A percentile compares a stretch with the other conserved stretches of the same genome.
These are phyloP conservation scores for Centella asiatica DNA, from an alignment of 129 eudicot genomes.

Conservation along the genomic window DNA sequence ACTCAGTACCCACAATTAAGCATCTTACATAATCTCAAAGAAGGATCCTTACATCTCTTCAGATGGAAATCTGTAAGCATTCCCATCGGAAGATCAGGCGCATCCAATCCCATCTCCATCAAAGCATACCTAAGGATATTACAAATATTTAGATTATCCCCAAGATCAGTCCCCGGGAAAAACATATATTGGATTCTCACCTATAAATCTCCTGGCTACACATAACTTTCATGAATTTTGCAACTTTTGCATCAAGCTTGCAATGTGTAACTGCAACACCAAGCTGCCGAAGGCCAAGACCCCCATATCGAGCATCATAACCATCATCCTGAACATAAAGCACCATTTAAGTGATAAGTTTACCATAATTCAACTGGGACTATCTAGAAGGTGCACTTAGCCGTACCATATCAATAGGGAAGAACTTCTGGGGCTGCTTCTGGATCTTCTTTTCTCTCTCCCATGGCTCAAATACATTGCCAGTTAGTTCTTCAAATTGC, in stretches of 20 bases:
- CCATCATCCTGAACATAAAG: conserved; percentile 60
- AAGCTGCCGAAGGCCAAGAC: conserved; percentile 64
- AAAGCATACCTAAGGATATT: conserved; percentile 90
- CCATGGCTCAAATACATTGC: conserved; percentile 79
- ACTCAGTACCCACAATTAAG: not conserved
- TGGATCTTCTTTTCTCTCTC: conserved; percentile 73
- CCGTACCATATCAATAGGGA: conserved; percentile 21
- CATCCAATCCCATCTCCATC: conserved; percentile 77
- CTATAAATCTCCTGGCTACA: conserved; percentile 79
- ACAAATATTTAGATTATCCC: too few species aligned
- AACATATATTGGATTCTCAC: conserved; percentile 18
- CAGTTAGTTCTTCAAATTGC: conserved; percentile 62
- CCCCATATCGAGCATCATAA: conserved; percentile 76
- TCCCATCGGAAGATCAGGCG: conserved; percentile 71
- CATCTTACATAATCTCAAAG: too few species aligned
- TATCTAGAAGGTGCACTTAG: not conserved
- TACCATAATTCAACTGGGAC: too few species aligned
- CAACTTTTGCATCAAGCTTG: conserved; percentile 67
- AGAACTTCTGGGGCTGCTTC: conserved; percentile 49
- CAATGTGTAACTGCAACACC: conserved; percentile 64
- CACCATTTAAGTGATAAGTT: not conserved
- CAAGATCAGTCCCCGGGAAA: too few species aligned
- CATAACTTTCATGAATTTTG: conserved; percentile 67
- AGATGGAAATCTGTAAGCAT: conserved; percentile 70
- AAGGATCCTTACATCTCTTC: conserved; percentile 35